Base-by-base conservation (phyloP, 228 moss, liverwort and hornwort genomes). In the Sphagnum magellanicum region DNA sequence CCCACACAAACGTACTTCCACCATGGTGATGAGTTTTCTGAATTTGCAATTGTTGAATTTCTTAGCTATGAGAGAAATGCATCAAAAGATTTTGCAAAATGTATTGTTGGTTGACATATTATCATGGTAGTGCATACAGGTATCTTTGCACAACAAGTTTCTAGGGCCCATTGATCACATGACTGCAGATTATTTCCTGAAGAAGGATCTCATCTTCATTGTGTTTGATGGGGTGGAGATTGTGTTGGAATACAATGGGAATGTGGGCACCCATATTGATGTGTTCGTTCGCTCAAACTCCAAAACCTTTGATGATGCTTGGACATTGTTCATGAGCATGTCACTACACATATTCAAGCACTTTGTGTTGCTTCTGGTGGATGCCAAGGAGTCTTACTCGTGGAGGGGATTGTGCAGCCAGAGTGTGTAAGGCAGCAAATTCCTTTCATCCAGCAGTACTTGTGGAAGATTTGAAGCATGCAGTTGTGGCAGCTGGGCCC, bases 351-450 rank as follows among this genome's bases (percentile, higher is more conserved):
- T 51, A 51, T 67, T 67, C 12, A 49, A 51, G 53, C 4, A 12
- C 50, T 67, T 12, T 67, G 51, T 4, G 53, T 51, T 5, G 14
- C 50, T 52, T 17, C 67, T 0, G 52, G 53, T n/a, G 67, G 67
- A 10, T 52, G 63, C 17, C 63, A 17, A 6, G 9, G 66, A 4
- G 48, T 53, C 51, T 16, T 17, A 12, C 67, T 67, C 5, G 67
- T 51, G 16, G 67, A 67, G 53, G 67, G 67, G 5, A 51, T 51
- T 7, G 32, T 67, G n/a, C 51, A 50, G 51, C 51, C 67, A 49
- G 50, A 16, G 12, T 67, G 50, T 50, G 67, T 67, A n/a, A 50
- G 53, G 51, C 13, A 49, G n/a, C 67, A 67, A 10, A 67, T n/a
- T n/a, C n/a, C n/a, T n/a, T n/a, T n/a, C n/a, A 16, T 16, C 67